Base-by-base conservation (phyloP, 2,329 filamentous ascomycete genomes). In the Colletotrichum tabaci region DNA sequence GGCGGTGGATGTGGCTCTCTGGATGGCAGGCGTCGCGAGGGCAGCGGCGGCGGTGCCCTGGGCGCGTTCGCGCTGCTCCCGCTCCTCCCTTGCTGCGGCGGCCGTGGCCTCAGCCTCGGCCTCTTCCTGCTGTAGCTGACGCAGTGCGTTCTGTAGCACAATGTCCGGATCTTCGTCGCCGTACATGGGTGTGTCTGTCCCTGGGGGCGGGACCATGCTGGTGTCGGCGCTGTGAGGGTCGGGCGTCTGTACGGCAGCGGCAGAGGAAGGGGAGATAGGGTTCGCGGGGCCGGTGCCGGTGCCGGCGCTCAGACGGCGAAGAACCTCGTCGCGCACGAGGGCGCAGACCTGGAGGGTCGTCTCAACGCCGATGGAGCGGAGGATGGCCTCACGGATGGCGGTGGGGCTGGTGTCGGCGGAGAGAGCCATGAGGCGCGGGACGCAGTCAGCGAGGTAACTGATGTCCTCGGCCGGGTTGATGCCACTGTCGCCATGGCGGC, bases 341-440 rank as follows among this genome's bases (percentile, higher is more conserved):
- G 88, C 87, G 77, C 88, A 90, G 10, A 83, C 86, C 67, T 83
- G 83, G 6, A 90, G 82, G 62, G 80, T 86, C 2, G 88, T 81
- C 64, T 90, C 88, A 46, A 90, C 84, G 63, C 88, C 88, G 30
- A 90, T 82, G 15, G 86, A 83, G 58, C 88, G 86, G 55, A 89
- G 79, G 47, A 91, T 81, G 62, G 87, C 84, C 67, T 92, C 90
- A 53, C 86, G 84, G 67, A 92, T 90, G 56, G 88, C 86, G 50
- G 87, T 84, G 0, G 89, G 89, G 63, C 87, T 90, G 2, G 88
- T 91, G 73, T 91, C 88, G 38, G 87, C 78, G 12, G 84, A 84
- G 72, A 92, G 84, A 72, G 80, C 84, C 86, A 91, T 89, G 77
- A 90, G 86, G 64, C 88, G 85, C 18, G 88, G 88, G 7, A 92